phyloP scores from a whole-genome alignment of 768 basidiomycete species.

The Scleroderma bovista region DNA sequence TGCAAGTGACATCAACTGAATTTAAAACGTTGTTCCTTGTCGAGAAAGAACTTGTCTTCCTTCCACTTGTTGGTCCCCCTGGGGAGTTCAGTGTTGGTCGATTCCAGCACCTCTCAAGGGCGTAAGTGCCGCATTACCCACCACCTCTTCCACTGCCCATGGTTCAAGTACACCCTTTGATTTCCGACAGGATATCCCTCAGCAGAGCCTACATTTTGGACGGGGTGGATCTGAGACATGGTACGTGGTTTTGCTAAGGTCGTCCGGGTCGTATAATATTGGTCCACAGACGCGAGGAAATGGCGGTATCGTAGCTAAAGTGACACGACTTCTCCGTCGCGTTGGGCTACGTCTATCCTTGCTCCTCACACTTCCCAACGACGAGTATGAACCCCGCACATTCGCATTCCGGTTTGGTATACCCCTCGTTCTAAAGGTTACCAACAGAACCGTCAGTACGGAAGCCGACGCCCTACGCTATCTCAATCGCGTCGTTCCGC shows the following conservation, averaged over 20 bases:
- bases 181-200: background rate
- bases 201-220: background rate
- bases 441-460: slow-evolving; percentile 9
- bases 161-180: background rate
- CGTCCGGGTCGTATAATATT: background rate
- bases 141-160: background rate
- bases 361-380: slow-evolving; percentile 1
- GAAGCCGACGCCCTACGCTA: slow-evolving; percentile 18
- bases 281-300: background rate
- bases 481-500: slow-evolving; percentile 10
- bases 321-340: background rate
- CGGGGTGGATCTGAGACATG: background rate
- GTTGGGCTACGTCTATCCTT: background rate
- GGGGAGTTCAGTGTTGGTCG: background rate
- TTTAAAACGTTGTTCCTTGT: no score
- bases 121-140: background rate
- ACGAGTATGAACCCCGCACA: slow-evolving; percentile 6
- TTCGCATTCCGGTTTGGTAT: slow-evolving; percentile 16
- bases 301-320: background rate
- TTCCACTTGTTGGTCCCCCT: background rate
- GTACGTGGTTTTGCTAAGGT: background rate
- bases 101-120: background rate
- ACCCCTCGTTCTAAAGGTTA: slow-evolving; percentile 15
- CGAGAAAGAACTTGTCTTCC: background rate
- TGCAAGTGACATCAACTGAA: background rate